Percentiles rank a stretch among this genome's conserved stretches.
Evolutionary conservation across 2,329 filamentous ascomycete genomes (phyloP).

Genomic region (Chaetomiaceae sp.): DNA sequence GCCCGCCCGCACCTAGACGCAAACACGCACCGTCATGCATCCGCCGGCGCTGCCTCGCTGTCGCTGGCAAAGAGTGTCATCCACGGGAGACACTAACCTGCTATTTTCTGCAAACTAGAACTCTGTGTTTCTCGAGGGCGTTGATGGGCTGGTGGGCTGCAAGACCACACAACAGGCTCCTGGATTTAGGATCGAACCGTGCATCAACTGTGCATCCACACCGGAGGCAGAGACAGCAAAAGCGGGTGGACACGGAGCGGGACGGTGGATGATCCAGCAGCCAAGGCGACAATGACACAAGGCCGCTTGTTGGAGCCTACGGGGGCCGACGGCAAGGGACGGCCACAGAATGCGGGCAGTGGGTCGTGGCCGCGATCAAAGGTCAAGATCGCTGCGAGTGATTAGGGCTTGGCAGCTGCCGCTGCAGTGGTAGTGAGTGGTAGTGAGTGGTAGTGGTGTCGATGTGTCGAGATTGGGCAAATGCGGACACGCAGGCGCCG

Average conservation of each 20-base stretch:
- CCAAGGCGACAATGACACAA: slow-evolving; percentile 12
- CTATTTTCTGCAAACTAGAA: background rate
- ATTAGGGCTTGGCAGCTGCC: slow-evolving; percentile 1
- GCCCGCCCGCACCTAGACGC: background rate
- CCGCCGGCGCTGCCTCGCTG: background rate
- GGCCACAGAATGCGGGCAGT: slow-evolving; percentile 4
- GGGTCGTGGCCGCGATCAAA: background rate
- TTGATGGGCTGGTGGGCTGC: background rate
- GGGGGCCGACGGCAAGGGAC: background rate
- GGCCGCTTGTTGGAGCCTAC: too few species aligned
- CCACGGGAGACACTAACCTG: background rate
- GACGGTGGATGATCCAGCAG: background rate
- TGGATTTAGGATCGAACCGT: background rate
- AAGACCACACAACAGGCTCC: background rate
- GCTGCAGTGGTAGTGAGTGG: background rate
- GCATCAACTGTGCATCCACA: background rate
- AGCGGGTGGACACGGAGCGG: background rate
- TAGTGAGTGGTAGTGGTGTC: background rate
- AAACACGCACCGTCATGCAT: background rate
- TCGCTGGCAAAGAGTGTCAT: background rate
- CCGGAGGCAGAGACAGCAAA: background rate
- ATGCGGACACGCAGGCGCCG: slow-evolving; percentile 18
- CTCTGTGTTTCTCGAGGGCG: background rate
- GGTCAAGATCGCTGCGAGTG: background rate
- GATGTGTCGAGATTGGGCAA: slow-evolving; percentile 22